Evolutionary conservation across 2,329 filamentous ascomycete species (phyloP), one percentile per base, ranked within the genome.

Genomic region (Aspergillus proliferans): DNA sequence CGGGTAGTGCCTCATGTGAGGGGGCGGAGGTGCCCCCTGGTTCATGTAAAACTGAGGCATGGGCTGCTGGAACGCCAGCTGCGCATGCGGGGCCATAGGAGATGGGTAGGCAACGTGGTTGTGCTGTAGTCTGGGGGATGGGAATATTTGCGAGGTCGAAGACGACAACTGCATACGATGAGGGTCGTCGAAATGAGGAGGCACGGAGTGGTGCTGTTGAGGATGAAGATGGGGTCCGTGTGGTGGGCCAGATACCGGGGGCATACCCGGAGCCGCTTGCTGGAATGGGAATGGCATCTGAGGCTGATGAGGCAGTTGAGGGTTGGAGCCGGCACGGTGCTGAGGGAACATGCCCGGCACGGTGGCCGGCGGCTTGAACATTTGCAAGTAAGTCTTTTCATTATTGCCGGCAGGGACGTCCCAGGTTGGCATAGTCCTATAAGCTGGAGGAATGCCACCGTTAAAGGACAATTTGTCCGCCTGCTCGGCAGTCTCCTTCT

Each of bases 341-440:
- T 83, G 86, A 3, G 86, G 85, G 1, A 87, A 87, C 15, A 85
- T 81, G 44, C 85, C 76, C 0, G 84, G 74, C 71, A 51, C 76
- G 70, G 40, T 77, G 72, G 59, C 81, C 74, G 45, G 82, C 75
- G 58, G 83, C 58, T 94, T 88, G 68, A 96, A 93, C 62, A 88
- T 83, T 59, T 92, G 82, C 45, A 82, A 80, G 67, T 91, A 95
- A 0, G 82, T 87, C 61, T 87, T 88, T 55, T 94, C 87, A 40
- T 81, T 76, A 55, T 88, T 86, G 18, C 84, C 83, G 44, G 82
- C 73, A 21, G 83, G 71, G 51, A 84, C 82, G 52, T 86, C 84
- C 92, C 93, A 98, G 0, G 86, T 91, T 0, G 90, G 90, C 9
- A 78, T 76, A 1, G 93, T 97, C 59, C 89, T 85, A 68, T 86